Conservation (phyloP, 2,329 filamentous ascomycete species). For the Parafenestella ontariensis region DNA sequence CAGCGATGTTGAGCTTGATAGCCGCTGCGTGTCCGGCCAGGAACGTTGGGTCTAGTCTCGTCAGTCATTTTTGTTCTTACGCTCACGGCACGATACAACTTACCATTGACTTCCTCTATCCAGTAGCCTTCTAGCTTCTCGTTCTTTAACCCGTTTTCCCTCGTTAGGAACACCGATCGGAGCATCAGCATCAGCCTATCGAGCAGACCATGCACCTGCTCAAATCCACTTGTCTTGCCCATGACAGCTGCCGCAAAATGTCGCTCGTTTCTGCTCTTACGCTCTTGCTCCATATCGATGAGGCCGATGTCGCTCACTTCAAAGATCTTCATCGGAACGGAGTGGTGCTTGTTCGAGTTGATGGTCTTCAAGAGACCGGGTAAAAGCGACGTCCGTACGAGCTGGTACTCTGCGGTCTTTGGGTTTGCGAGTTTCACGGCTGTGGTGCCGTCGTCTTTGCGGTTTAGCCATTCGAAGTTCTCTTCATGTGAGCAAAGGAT, state of each 20-base stretch:
- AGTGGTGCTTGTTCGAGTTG: conserved; percentile 88
- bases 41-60: conserved; percentile 75
- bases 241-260: conserved; percentile 97
- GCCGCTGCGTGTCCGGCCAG: conserved; percentile 88
- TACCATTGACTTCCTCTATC: conserved; percentile 88
- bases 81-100: conserved; percentile 26
- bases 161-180: conserved; percentile 77
- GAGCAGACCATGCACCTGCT: conserved; percentile 91
- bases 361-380: conserved; percentile 93
- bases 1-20: conserved; percentile 76
- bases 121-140: conserved; percentile 78
- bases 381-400: conserved; percentile 85
- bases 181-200: conserved; percentile 95
- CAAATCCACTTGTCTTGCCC: conserved; percentile 92
- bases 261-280: conserved; percentile 86
- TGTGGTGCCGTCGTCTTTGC: conserved; percentile 82
- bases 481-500: conserved; percentile 98
- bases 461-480: conserved; percentile 95
- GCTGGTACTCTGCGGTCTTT: conserved; percentile 91
- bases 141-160: conserved; percentile 68
- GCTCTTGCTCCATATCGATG: conserved; percentile 82
- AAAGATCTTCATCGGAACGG: conserved; percentile 89
- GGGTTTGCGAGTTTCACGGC: conserved; percentile 89
- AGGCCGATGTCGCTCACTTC: conserved; percentile 91
- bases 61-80: conserved; percentile 9